Evolutionary conservation across 1,284 basidiomycete genomes (phyloP).

Genomic region (Tetrapyrgos nigripes): DNA sequence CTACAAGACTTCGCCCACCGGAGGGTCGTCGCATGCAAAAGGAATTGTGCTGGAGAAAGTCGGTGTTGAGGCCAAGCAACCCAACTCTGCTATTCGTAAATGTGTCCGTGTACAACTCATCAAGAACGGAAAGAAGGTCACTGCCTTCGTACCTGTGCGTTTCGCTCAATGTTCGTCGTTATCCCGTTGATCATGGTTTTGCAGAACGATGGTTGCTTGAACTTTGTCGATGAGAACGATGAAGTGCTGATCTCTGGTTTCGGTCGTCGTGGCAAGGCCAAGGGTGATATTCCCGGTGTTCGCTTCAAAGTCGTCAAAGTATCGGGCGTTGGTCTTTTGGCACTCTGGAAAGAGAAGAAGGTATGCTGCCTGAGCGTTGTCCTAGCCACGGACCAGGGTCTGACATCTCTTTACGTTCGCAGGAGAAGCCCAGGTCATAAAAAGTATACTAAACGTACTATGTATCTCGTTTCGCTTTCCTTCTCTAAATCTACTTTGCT

Average conservation of each 20-base stretch:
- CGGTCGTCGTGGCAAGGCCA: constrained; percentile 99
- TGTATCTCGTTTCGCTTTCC: constrained; percentile 25
- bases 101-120: constrained; percentile 99
- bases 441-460: constrained; percentile 20
- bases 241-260: constrained; percentile 99
- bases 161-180: constrained; percentile 1
- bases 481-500: constrained; percentile 36
- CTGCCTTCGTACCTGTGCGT: constrained; percentile 78
- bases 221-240: constrained; percentile 99
- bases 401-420: constrained; percentile 20
- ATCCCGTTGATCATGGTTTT: constrained; percentile 24
- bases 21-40: constrained; percentile 99
- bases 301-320: constrained; percentile 99
- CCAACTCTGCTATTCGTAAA: constrained; percentile 99
- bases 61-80: constrained; percentile 94
- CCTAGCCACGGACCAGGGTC: not conserved
- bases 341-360: constrained; percentile 99
- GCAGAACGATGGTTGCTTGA: constrained; percentile 98
- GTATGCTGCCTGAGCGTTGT: constrained; percentile 45
- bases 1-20: constrained; percentile 99
- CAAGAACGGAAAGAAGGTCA: constrained; percentile 99
- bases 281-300: constrained; percentile 97
- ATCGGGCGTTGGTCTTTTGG: constrained; percentile 97
- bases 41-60: constrained; percentile 99
- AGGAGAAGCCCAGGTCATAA: constrained; percentile 95